A percentile compares a stretch with the other conserved stretches of the same genome.
Conservation (phyloP, 495 filamentous ascomycete genomes). For the Physcia stellaris region DNA sequence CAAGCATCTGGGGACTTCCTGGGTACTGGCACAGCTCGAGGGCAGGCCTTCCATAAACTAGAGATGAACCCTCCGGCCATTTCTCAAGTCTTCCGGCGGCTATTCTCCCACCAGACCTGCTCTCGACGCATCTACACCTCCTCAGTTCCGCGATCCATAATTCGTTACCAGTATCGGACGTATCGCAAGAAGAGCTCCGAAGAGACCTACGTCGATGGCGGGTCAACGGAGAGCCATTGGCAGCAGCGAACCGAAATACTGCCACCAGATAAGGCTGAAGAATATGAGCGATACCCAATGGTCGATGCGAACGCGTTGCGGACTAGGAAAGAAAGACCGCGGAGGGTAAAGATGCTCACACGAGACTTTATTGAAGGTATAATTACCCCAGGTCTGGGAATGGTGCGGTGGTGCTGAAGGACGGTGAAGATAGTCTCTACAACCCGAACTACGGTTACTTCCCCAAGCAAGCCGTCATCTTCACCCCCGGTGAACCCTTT, state of each 20-base stretch:
- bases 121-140: conserved; percentile 31
- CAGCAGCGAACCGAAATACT: conserved; percentile 62
- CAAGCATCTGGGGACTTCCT: no score
- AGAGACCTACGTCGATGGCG: conserved; percentile 12
- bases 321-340: conserved; percentile 57
- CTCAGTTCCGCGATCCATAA: conserved; percentile 20
- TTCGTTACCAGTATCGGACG: conserved; percentile 7
- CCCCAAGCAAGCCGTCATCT: conserved; percentile 92
- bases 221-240: conserved; percentile 47
- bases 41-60: no score
- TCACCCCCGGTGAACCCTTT: conserved; percentile 86
- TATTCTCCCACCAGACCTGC: conserved; percentile 63
- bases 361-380: conserved; percentile 95
- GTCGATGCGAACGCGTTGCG: conserved; percentile 72
- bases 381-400: conserved; percentile 5
- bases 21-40: no score
- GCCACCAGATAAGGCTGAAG: conserved; percentile 59
- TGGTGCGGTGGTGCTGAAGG: not conserved
- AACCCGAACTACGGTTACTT: conserved; percentile 98
- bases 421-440: conserved; percentile 69
- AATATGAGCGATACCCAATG: conserved; percentile 65
- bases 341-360: conserved; percentile 87
- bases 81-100: conserved; percentile 64
- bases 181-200: conserved; percentile 5
- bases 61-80: conserved; percentile 75